Percentiles rank a stretch among this genome's conserved stretches.
These are phyloP conservation scores for Hypoxylon fuscum DNA, from an alignment of 495 filamentous ascomycete species.

Conservation along the genomic window DNA sequence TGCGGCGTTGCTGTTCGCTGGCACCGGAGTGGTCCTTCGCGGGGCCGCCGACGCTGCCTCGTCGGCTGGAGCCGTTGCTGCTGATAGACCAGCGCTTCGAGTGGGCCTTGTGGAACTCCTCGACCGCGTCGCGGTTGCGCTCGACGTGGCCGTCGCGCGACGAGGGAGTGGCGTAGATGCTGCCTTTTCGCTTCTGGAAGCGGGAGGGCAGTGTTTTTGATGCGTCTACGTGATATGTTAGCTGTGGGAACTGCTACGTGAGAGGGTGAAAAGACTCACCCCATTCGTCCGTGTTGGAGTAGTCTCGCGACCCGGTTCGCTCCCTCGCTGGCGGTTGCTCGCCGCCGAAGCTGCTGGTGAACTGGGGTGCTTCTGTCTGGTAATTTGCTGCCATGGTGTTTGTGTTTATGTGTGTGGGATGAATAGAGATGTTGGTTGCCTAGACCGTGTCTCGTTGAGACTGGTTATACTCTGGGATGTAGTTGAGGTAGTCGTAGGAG, in stretches of 20 bases:
- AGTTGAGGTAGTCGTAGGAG: not conserved
- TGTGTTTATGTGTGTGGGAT: not conserved
- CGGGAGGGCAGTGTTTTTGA: constrained; percentile 67
- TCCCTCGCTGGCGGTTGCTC: constrained; percentile 25
- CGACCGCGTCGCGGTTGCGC: constrained; percentile 52
- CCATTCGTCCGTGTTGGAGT: constrained; percentile 52
- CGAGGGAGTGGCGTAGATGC: constrained; percentile 66
- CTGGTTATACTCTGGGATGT: not conserved
- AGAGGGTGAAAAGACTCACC: constrained; percentile 42
- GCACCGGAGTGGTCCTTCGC: not conserved
- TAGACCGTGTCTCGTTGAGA: not conserved
- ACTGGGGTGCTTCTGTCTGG: constrained; percentile 26
- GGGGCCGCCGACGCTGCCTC: constrained; percentile 16
- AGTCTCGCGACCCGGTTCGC: constrained; percentile 39
- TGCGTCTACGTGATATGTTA: constrained; percentile 54
- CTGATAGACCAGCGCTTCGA: constrained; percentile 49
- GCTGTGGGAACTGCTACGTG: constrained; percentile 5
- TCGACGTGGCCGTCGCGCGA: constrained; percentile 67
- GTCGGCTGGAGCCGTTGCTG: constrained; percentile 30
- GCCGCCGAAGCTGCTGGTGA: constrained; percentile 29
- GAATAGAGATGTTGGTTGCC: not conserved
- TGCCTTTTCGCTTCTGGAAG: constrained; percentile 71
- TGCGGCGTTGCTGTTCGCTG: constrained; percentile 24
- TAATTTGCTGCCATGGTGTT: constrained; percentile 35
- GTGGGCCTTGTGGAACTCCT: constrained; percentile 56